Evolutionary conservation across 192 early-diverging fungal species (phyloP).

Genomic region (Cladochytrium replicatum): DNA sequence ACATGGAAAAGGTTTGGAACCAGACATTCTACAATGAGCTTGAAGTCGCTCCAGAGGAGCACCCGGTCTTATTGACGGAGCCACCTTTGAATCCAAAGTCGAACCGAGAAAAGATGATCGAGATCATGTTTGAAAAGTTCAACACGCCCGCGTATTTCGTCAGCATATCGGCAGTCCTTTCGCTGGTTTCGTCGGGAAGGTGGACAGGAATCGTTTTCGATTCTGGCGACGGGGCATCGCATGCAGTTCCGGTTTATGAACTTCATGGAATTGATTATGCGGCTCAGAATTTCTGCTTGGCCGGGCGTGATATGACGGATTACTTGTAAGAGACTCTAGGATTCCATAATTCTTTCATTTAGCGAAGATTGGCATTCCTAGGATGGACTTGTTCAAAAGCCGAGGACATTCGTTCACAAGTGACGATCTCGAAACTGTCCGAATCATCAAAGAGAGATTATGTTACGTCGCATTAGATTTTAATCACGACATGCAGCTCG

Average conservation of each 20-base stretch:
- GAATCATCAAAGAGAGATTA: slow-evolving; percentile 91
- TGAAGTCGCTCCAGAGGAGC: slow-evolving; percentile 67
- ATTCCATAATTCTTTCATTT: neutral
- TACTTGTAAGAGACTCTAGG: slow-evolving; percentile 5
- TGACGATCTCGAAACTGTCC: slow-evolving; percentile 91
- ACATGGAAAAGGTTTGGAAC: slow-evolving; percentile 98
- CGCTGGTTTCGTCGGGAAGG: slow-evolving; percentile 87
- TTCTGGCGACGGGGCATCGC: slow-evolving; percentile 87
- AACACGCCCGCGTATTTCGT: slow-evolving; percentile 95
- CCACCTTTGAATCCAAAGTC: slow-evolving; percentile 87
- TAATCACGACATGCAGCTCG: neutral
- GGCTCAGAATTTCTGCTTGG: slow-evolving; percentile 84
- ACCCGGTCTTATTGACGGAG: slow-evolving; percentile 95
- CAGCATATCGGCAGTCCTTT: slow-evolving; percentile 93
- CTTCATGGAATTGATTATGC: slow-evolving; percentile 93
- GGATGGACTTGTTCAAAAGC: slow-evolving; percentile 80
- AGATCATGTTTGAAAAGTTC: slow-evolving; percentile 98
- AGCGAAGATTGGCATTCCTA: neutral
- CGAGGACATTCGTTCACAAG: slow-evolving; percentile 77
- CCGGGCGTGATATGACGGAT: slow-evolving; percentile 56
- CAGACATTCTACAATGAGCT: too few relatives aligned
- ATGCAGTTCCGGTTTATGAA: slow-evolving; percentile 90
- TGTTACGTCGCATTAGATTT: slow-evolving; percentile 81
- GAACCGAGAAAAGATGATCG: slow-evolving; percentile 88
- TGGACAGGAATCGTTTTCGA: slow-evolving; percentile 96